Base-by-base conservation (phyloP, 305 asterid species). In the Plantago rigida region DNA sequence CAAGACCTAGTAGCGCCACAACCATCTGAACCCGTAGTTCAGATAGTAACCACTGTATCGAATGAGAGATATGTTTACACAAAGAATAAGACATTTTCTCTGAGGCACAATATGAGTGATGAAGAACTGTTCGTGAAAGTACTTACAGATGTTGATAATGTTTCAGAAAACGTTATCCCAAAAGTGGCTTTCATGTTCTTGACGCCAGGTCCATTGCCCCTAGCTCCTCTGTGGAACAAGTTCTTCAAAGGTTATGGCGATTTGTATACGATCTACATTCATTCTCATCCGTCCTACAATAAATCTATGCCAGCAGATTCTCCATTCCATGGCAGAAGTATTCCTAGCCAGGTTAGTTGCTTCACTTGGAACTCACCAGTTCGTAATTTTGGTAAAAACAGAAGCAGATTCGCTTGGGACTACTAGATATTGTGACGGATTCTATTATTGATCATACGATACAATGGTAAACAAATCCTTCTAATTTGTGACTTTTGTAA, bases 101-200 rank as follows among this genome's bases (percentile, higher is more conserved):
- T 68, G 0, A 69, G 52, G 80, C 91, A 82, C 63, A 77, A 76
- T 31, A 79, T 73, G 87, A 80, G 84, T 31, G 94, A 84, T 19
- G 77, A 77, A 15, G 92, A 81, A 67, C 63, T 83, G 83, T 34
- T 83, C 0, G 3, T 8, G 73, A 73, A 65, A 54, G 84, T 85
- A 29, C 64, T 81, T 0, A 17, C 8, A 24, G 59, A 51, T 47
- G 26, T 11, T 28, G 31, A 17, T 36, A 9, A 24, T 4, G 11
- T 26, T 59, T 59, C 49, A 0, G 8, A 4, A 24, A 29, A 47
- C 0, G 28, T 28, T 62, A 73, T 64, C 2, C 59, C 70, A 1
- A 84, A 77, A 44, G 77, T 84, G 67, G 94, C 96, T 9, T 87
- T 84, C 42, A 82, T 87, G 94, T 84, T 81, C 74, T 65, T 87